phyloP scores from a whole-genome alignment of 768 basidiomycete genomes.

The Cytidiella melzeri region DNA sequence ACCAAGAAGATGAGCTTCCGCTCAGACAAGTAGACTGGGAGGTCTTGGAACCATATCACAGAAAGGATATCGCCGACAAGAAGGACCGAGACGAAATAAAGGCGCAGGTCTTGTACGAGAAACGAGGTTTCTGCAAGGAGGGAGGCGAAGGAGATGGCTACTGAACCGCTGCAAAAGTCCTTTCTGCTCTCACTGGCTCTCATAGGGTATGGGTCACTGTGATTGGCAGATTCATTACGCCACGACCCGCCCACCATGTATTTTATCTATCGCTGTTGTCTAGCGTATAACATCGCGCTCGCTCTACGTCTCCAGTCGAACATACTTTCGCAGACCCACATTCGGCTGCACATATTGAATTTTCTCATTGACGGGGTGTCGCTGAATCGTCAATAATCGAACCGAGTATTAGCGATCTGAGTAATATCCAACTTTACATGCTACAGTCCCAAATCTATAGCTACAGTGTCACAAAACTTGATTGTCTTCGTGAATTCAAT shows the following conservation, averaged over 20 bases:
- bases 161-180: conserved; percentile 30
- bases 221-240: conserved; percentile 35
- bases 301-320: background rate
- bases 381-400: background rate
- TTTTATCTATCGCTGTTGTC: background rate
- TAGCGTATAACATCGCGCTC: background rate
- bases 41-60: conserved; percentile 64
- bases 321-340: too few species aligned
- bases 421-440: too few species aligned
- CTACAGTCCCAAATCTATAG: background rate
- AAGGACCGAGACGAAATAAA: conserved; percentile 80
- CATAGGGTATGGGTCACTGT: conserved; percentile 12
- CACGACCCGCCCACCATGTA: conserved; percentile 7
- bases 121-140: conserved; percentile 90
- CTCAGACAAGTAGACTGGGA: conserved; percentile 70
- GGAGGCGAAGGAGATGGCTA: conserved; percentile 97
- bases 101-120: conserved; percentile 73
- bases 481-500: too few species aligned
- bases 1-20: conserved; percentile 85
- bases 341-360: too few species aligned
- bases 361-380: too few species aligned
- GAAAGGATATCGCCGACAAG: conserved; percentile 64
- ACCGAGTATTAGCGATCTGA: background rate
- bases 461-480: background rate
- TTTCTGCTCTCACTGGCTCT: background rate